phyloP scores from a whole-genome alignment of 805 yeast species.

The Vanderwaltozyma verrucispora region DNA sequence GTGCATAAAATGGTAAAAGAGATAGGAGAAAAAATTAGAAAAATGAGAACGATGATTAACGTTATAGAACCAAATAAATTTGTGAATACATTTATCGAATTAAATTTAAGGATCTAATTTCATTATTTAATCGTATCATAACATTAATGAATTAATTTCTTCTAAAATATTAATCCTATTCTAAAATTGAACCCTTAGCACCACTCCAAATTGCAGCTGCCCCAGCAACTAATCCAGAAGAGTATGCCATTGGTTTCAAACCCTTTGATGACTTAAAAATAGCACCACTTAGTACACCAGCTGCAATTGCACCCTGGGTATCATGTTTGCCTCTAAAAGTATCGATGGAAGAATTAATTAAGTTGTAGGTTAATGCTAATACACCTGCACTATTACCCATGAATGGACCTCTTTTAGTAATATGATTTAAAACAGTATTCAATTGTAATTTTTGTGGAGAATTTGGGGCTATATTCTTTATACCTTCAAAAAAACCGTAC shows the following conservation, averaged over 20 bases:
- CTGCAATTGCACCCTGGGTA: slow-evolving; percentile 66
- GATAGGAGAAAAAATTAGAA: neutral
- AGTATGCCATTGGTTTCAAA: slow-evolving; percentile 74
- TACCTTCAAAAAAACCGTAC: slow-evolving; percentile 80
- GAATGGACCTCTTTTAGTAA: slow-evolving; percentile 93
- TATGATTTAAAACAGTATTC: slow-evolving; percentile 82
- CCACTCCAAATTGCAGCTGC: slow-evolving; percentile 94
- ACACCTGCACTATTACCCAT: slow-evolving; percentile 95
- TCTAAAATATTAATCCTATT: slow-evolving; percentile 2
- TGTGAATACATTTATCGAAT: neutral
- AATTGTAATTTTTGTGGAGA: slow-evolving; percentile 74
- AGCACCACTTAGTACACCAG: slow-evolving; percentile 92
- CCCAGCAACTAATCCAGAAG: slow-evolving; percentile 75
- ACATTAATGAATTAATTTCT: neutral
- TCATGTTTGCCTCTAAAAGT: slow-evolving; percentile 83
- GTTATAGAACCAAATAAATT: too few species aligned
- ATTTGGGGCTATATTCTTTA: slow-evolving; percentile 61
- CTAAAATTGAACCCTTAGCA: slow-evolving; percentile 37
- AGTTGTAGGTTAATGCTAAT: slow-evolving; percentile 78
- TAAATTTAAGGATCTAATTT: neutral
- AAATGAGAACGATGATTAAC: too few species aligned
- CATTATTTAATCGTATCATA: neutral
- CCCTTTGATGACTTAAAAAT: slow-evolving; percentile 82
- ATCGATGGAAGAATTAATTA: slow-evolving; percentile 73
- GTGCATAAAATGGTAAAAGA: neutral